A percentile compares a stretch with the other conserved stretches of the same genome.
phyloP scores from a whole-genome alignment of 2,329 filamentous ascomycete species.

The Coleophoma eucalyptorum region DNA sequence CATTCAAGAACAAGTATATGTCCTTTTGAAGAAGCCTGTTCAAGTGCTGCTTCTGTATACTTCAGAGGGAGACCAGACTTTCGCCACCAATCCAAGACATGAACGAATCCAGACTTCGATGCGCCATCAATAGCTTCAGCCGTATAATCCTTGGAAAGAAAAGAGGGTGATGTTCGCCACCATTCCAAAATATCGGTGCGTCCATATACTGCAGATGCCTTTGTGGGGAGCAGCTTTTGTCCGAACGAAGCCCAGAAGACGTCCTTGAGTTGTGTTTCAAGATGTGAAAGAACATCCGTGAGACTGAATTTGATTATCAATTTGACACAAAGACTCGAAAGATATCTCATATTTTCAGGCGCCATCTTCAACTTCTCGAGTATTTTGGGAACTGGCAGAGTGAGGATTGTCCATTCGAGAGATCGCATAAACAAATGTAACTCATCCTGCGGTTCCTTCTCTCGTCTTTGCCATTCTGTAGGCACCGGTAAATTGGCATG shows the following conservation, averaged over 20 bases:
- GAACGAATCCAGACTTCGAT: slow-evolving; percentile 78
- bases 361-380: slow-evolving; percentile 70
- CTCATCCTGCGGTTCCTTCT: slow-evolving; percentile 57
- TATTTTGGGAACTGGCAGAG: slow-evolving; percentile 65
- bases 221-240: slow-evolving; percentile 76
- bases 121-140: slow-evolving; percentile 80
- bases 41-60: slow-evolving; percentile 83
- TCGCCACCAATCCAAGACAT: slow-evolving; percentile 91
- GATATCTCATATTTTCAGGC: slow-evolving; percentile 62
- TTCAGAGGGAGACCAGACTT: slow-evolving; percentile 73
- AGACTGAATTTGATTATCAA: slow-evolving; percentile 90
- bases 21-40: slow-evolving; percentile 81
- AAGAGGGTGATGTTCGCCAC: slow-evolving; percentile 81
- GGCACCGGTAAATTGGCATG: slow-evolving; percentile 76
- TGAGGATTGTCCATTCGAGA: slow-evolving; percentile 81
- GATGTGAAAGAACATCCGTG: slow-evolving; percentile 70
- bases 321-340: slow-evolving; percentile 80
- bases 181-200: slow-evolving; percentile 83
- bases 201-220: slow-evolving; percentile 83
- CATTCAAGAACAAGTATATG: slow-evolving; percentile 85
- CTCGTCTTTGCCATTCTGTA: slow-evolving; percentile 63
- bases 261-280: slow-evolving; percentile 63
- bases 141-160: slow-evolving; percentile 77
- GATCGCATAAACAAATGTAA: slow-evolving; percentile 71
- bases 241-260: slow-evolving; percentile 86